Evolutionary conservation across 2,329 filamentous ascomycete genomes (phyloP), one percentile per base, ranked within the genome.

Genomic region (Alternaria gansuensis): DNA sequence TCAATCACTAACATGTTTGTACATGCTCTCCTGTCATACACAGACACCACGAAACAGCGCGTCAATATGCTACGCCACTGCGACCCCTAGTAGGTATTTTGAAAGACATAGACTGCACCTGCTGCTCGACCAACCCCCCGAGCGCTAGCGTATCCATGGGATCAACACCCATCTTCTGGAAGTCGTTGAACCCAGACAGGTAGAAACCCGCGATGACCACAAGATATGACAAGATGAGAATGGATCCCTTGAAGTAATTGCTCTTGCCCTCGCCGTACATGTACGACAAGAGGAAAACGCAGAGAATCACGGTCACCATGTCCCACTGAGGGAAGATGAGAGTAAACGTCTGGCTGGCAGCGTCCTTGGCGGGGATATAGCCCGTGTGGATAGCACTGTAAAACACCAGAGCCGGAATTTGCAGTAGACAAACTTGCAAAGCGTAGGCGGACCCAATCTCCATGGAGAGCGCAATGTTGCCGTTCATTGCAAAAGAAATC

Each of bases 181-280:
- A 77, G 63, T 84, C 83, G 62, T 81, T 84, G 73, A 84, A 90
- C 24, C 86, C 85, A 51, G 92, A 92, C 59, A 96, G 90, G 79
- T 92, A 98, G 82, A 96, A 99, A 1, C 95, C 95, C 43, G 92
- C 87, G 28, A 97, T 82, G 48, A 99, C 92, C 28, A 98, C 95
- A 24, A 98, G 79, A 76, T 99, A 99, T 33, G 92, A 95, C 50
- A 99, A 82, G 64, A 98, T 88, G 51, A 99, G 83, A 68, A 98
- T 97, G 65, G 92, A 96, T 51, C 95, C 95, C 82, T 99, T 99
- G 87, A 99, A 99, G 79, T 99, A 99, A 79, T 99, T 99, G 82
- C 93, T 98, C 87, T 99, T 99, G 39, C 95, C 95, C 80, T 99
- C 95, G 51, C 94, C 92, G 70, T 98, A 96, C 83, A 99, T 94